Percentiles rank a stretch among this genome's conserved stretches.
Conservation (phyloP, 352 stramenopile species). For the Phytopythium vexans region DNA sequence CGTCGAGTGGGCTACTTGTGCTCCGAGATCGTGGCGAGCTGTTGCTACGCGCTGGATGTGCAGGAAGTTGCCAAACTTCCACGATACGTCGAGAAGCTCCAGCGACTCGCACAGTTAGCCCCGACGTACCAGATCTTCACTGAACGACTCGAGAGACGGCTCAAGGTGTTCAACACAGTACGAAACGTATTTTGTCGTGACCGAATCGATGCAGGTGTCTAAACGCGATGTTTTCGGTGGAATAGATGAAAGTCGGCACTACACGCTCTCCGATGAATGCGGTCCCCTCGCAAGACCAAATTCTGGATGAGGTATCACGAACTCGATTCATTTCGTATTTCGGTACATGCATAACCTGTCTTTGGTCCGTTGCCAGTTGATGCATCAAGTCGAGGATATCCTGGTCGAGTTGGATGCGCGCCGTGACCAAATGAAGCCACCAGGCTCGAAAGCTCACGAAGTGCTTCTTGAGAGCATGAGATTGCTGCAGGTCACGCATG, state of each 20-base stretch:
- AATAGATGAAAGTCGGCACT: not conserved
- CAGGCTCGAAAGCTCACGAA: conserved; percentile 33
- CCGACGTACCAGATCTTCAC: conserved; percentile 32
- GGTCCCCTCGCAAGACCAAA: not conserved
- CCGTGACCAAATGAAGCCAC: conserved; percentile 46
- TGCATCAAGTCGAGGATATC: conserved; percentile 27
- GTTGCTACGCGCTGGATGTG: conserved; percentile 22
- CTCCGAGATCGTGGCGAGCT: conserved; percentile 29
- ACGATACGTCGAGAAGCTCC: conserved; percentile 20
- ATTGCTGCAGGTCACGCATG: conserved; percentile 25
- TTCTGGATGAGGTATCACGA: not conserved
- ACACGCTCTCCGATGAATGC: not conserved
- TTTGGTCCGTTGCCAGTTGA: conserved; percentile 14
- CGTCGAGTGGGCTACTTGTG: conserved; percentile 23
- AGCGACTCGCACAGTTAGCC: conserved; percentile 25
- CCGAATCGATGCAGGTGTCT: too few species aligned
- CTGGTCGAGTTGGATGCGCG: conserved; percentile 43
- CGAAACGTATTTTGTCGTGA: conserved; percentile 1
- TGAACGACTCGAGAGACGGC: conserved; percentile 22
- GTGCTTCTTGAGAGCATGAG: conserved; percentile 40
- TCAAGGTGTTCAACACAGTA: conserved; percentile 22
- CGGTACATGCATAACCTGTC: too few species aligned
- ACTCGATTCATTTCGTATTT: not conserved
- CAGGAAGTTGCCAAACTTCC: conserved; percentile 21
- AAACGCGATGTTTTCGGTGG: not conserved